These are phyloP conservation scores for Cytospora piceae DNA, from an alignment of 2,329 filamentous ascomycete species.

Conservation along the genomic window DNA sequence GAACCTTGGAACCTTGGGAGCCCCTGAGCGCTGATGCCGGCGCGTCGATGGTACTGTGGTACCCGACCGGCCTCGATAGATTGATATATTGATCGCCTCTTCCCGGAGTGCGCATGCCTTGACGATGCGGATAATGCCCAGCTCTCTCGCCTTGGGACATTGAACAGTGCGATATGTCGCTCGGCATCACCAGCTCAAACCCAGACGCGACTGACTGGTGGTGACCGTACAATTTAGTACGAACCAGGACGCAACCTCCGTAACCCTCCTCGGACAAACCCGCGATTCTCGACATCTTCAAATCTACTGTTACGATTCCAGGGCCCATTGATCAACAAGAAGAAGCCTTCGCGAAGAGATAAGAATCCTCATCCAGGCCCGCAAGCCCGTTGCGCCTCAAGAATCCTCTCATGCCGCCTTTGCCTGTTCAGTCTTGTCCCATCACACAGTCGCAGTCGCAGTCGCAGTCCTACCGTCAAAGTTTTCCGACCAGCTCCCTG, in stretches of 20 bases:
- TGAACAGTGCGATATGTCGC: conserved; percentile 2
- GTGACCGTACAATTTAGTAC: not conserved
- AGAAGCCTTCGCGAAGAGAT: conserved; percentile 13
- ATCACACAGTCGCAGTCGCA: not conserved
- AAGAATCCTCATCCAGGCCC: not conserved
- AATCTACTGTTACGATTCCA: conserved; percentile 12
- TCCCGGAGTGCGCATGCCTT: conserved; percentile 1
- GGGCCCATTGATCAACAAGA: conserved; percentile 22
- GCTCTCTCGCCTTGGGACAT: not conserved
- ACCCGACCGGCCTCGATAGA: conserved; percentile 7
- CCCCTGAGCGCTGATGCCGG: conserved; percentile 13
- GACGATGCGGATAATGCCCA: conserved; percentile 4
- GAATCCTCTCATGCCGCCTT: not conserved
- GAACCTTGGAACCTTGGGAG: conserved; percentile 5
- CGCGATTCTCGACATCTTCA: conserved; percentile 14
- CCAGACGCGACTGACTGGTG: not conserved
- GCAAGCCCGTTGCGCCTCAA: not conserved
- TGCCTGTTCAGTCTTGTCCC: not conserved
- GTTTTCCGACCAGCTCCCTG: not conserved
- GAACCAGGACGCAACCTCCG: not conserved
- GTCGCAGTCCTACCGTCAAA: not conserved
- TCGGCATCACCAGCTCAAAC: conserved; percentile 1
- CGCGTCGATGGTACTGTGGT: not conserved
- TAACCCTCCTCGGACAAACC: conserved; percentile 14
- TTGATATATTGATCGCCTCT: conserved; percentile 18